Conservation (phyloP, 345 rosid species). For the Schrenkiella parvula region DNA sequence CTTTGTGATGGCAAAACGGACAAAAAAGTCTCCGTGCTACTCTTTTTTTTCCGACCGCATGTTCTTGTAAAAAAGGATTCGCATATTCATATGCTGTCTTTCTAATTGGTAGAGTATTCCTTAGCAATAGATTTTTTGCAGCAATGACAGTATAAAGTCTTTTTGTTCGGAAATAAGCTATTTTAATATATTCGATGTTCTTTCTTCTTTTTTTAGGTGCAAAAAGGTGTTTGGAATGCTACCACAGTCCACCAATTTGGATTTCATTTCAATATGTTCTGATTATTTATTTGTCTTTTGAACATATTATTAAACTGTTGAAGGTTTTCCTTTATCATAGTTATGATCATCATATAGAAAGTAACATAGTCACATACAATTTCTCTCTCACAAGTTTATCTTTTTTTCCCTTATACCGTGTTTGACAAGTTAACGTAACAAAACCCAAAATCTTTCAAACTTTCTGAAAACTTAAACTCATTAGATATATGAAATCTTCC, state of each 20-base stretch:
- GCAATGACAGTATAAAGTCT: neutral
- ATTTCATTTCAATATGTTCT: neutral
- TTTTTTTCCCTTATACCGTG: neutral
- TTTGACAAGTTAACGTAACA: constrained; percentile 17
- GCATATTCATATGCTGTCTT: neutral
- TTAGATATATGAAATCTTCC: neutral
- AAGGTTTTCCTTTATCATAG: neutral
- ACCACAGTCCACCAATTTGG: neutral
- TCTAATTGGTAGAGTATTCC: neutral
- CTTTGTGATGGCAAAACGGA: too few relatives aligned
- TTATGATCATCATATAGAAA: neutral
- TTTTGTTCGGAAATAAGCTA: neutral
- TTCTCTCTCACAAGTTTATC: constrained; percentile 1
- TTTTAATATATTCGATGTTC: neutral
- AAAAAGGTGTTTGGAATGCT: neutral
- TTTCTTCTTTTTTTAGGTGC: too few relatives aligned
- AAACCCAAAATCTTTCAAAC: constrained; percentile 21
- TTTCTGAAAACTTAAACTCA: neutral
- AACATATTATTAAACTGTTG: neutral
- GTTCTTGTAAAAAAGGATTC: neutral
- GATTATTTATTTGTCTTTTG: neutral
- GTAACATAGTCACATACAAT: constrained; percentile 1
- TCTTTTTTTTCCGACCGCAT: neutral
- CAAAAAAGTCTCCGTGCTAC: neutral
- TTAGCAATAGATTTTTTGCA: neutral